Conservation (phyloP, 108 stramenopile genomes). For the Pseudonitzschia pungens region DNA sequence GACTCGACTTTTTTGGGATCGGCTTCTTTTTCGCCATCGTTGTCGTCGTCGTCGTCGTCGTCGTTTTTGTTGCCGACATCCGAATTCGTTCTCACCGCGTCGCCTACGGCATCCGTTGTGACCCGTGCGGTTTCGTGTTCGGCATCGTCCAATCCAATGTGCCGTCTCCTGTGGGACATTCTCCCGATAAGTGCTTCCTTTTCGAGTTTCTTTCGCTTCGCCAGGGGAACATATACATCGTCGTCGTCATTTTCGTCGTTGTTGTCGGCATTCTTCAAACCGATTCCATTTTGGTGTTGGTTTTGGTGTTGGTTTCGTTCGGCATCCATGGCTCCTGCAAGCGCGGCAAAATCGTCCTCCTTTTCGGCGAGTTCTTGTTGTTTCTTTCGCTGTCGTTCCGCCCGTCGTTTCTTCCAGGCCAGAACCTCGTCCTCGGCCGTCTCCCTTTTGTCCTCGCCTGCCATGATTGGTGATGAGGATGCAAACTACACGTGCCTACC, state of each 20-base stretch:
- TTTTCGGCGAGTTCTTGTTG: conserved; percentile 17
- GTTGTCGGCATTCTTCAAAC: not conserved
- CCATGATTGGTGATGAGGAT: conserved; percentile 2
- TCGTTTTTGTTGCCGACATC: conserved; percentile 2
- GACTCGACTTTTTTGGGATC: conserved; percentile 40
- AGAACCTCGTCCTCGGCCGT: conserved; percentile 17
- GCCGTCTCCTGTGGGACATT: conserved; percentile 29
- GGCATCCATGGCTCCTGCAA: not conserved
- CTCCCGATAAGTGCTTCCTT: conserved; percentile 19
- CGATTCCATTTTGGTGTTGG: not conserved
- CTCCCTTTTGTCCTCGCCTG: conserved; percentile 2
- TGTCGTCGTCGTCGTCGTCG: conserved; percentile 19
- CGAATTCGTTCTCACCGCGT: not conserved
- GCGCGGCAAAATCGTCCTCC: conserved; percentile 15
- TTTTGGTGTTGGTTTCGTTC: no score
- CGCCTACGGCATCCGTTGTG: conserved; percentile 10
- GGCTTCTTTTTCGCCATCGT: conserved; percentile 32
- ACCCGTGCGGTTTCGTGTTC: not conserved
- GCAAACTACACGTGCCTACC: no score
- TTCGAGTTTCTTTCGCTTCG: conserved; percentile 23
- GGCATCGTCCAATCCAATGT: not conserved
- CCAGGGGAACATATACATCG: conserved; percentile 22
- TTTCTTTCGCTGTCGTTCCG: conserved; percentile 13
- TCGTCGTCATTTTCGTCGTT: conserved; percentile 14
- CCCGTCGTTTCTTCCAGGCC: conserved; percentile 40